Conservation (phyloP, 1,284 basidiomycete genomes). For the Puccinia horiana region DNA sequence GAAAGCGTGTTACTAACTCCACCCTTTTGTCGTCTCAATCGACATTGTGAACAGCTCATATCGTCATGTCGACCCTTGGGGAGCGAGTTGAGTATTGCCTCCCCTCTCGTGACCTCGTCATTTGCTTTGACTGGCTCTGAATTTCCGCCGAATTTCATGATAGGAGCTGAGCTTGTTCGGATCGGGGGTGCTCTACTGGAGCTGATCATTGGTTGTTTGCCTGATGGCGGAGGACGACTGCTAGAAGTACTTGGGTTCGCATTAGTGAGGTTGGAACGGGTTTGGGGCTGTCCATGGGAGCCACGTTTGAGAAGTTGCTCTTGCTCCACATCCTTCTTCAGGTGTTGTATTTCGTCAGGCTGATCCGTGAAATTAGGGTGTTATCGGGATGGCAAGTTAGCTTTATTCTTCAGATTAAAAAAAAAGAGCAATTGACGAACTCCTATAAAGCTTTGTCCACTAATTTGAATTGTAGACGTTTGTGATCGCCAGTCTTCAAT, state of each 20-base stretch:
- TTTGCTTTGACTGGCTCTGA: not conserved
- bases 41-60: conserved; percentile 42
- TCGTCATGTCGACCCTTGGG: conserved; percentile 38
- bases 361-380: not conserved
- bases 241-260: not conserved
- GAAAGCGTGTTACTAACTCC: not conserved
- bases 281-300: not conserved
- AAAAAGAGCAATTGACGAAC: conserved; percentile 9
- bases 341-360: conserved; percentile 37
- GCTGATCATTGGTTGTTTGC: not conserved
- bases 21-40: conserved; percentile 14
- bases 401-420: not conserved
- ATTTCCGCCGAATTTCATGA: not conserved
- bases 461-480: conserved; percentile 28
- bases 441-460: conserved; percentile 42
- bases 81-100: conserved; percentile 40
- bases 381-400: not conserved
- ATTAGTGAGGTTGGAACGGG: not conserved
- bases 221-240: conserved; percentile 1
- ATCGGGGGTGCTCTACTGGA: conserved; percentile 1
- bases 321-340: conserved; percentile 39
- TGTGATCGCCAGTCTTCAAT: conserved; percentile 48
- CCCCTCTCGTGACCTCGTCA: conserved; percentile 35
- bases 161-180: conserved; percentile 27
- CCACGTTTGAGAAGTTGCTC: conserved; percentile 22